Evolutionary conservation across 2,329 filamentous ascomycete species (phyloP).

Genomic region (Calycina herbarum): DNA sequence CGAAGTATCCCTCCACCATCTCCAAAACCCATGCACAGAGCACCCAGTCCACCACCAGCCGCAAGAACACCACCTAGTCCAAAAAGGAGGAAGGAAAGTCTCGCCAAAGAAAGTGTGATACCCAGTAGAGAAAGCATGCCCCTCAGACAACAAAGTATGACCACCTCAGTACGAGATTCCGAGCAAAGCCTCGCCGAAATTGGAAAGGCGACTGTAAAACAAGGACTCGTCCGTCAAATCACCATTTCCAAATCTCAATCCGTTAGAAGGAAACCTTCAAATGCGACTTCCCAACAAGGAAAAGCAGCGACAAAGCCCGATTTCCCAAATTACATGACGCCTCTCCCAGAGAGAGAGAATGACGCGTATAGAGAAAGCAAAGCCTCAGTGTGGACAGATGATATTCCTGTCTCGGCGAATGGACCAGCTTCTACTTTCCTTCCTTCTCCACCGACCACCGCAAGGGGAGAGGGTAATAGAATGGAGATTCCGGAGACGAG

Average conservation of each 20-base stretch:
- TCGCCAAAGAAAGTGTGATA: background rate
- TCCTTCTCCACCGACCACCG: constrained; percentile 11
- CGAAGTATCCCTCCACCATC: constrained; percentile 8
- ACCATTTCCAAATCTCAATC: constrained; percentile 8
- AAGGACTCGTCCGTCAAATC: constrained; percentile 4
- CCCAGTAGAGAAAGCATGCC: background rate
- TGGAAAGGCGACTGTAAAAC: constrained; percentile 9
- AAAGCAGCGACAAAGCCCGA: background rate
- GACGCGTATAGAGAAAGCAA: constrained; percentile 26
- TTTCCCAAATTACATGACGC: background rate
- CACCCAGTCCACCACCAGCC: background rate
- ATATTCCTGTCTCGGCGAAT: constrained; percentile 18
- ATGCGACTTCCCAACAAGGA: constrained; percentile 8
- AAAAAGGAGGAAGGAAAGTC: background rate
- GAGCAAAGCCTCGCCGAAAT: constrained; percentile 1
- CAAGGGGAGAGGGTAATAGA: constrained; percentile 1
- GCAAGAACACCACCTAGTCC: background rate
- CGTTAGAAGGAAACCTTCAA: constrained; percentile 7
- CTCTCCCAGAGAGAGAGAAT: background rate
- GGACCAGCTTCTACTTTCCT: background rate
- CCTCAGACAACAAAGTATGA: background rate
- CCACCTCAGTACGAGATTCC: background rate
- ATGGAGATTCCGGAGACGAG: constrained; percentile 21
- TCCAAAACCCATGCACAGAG: background rate
- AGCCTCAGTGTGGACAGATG: constrained; percentile 35